A percentile compares a stretch with the other conserved stretches of the same genome.
Conservation (phyloP, 1,284 basidiomycete genomes). For the Apiotrichum gamsii region DNA sequence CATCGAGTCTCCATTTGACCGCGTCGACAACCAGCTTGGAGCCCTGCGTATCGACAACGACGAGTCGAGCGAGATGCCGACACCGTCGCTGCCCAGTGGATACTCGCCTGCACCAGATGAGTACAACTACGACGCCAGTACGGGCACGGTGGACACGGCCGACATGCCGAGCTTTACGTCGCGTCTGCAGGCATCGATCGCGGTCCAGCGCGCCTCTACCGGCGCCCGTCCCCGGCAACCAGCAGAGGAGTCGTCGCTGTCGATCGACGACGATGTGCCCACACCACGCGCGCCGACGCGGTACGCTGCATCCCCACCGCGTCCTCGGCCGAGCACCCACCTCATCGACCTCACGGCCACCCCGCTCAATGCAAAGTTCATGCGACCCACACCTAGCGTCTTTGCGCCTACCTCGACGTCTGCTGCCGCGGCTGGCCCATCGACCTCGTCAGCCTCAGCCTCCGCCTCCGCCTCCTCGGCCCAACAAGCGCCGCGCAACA, state of each 20-base stretch:
- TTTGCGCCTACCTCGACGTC: background rate
- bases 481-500: background rate
- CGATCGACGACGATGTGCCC: background rate
- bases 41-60: slow-evolving; percentile 14
- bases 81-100: slow-evolving; percentile 35
- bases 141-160: background rate
- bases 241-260: no score
- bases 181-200: background rate
- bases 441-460: background rate
- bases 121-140: slow-evolving; percentile 3
- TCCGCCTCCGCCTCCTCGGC: background rate
- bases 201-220: background rate
- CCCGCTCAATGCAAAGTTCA: slow-evolving; percentile 50
- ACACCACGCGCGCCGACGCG: background rate
- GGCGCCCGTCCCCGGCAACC: no score
- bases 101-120: slow-evolving; percentile 12
- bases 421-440: background rate
- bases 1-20: slow-evolving; percentile 67
- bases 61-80: slow-evolving; percentile 40
- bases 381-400: background rate
- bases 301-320: background rate
- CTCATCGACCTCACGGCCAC: slow-evolving; percentile 58
- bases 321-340: background rate
- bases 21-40: slow-evolving; percentile 62
- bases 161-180: background rate